Base-by-base conservation (phyloP, 2,329 filamentous ascomycete genomes). In the Fusarium sp. region DNA sequence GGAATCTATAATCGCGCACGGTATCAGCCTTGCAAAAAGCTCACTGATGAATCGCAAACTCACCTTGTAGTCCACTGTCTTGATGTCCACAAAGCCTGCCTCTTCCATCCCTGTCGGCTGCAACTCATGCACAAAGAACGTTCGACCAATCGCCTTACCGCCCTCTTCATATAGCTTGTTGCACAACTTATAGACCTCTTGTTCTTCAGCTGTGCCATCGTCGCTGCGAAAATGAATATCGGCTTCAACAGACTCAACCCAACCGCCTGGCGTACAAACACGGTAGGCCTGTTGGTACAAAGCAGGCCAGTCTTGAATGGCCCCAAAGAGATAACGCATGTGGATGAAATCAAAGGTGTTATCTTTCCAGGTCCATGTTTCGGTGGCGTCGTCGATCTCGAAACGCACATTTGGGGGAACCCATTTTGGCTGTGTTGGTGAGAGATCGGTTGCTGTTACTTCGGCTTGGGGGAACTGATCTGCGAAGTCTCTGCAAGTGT, bases 201-300 rank as follows among this genome's bases (percentile, higher is more conserved):
- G 35, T 4, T 64, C n/a, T 1, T 64, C 62, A 19, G 45, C 29
- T 18, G 51, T 70, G 10, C 61, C 61, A 21, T 70, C 68, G 0
- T 70, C 67, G 2, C 61, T 66, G 10, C 55, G 61, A 12, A 70
- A 70, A n/a, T 70, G 61, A 1, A 70, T 68, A 21, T 70, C 66
- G 1, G 66, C 60, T 12, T 70, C 68, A 1, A 52, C 66, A 6
- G 68, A 70, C 19, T 70, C 61, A 0, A 70, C 67, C 68, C 68
- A 70, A 4, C 68, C 68, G 18, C 68, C 68, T 0, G 67, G 61
- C 2, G 45, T 35, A 10, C 63, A 60, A 18, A 63, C 65, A 33
- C 67, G 66, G 8, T 54, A 70, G 10, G 68, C 68, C 5, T 70
- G 44, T 16, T 62, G 60, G 4, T 67, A 70, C 0, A 70, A 46